These are phyloP conservation scores for Plantago ovata DNA, from an alignment of 257 asterid genomes.

Conservation along the genomic window DNA sequence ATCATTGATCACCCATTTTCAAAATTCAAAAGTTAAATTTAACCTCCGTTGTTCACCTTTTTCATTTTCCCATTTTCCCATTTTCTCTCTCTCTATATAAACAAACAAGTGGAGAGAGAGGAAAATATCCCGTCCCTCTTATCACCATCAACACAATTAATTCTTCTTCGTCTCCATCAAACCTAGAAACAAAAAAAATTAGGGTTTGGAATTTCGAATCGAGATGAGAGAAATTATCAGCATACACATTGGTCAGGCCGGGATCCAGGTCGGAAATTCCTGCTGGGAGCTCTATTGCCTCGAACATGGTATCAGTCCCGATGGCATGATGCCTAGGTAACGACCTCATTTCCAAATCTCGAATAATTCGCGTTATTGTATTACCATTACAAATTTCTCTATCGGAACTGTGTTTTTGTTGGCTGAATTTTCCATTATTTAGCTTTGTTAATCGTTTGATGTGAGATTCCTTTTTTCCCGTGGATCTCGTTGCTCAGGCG, in stretches of 20 bases:
- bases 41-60: neutral
- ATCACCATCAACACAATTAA: no score
- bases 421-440: no score
- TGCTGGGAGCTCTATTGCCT: conserved; percentile 51
- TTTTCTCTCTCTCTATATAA: neutral
- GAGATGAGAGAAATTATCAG: conserved; percentile 41
- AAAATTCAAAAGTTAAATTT: no score
- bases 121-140: conserved; percentile 7
- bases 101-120: conserved; percentile 1
- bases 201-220: conserved; percentile 10
- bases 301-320: conserved; percentile 44
- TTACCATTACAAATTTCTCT: no score
- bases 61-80: neutral
- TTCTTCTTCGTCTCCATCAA: conserved; percentile 5
- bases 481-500: no score
- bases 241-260: conserved; percentile 43
- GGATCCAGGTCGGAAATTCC: conserved; percentile 44
- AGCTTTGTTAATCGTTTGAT: no score
- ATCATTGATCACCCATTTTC: no score
- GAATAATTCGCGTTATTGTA: neutral
- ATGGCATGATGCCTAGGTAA: conserved; percentile 46
- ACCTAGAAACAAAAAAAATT: neutral
- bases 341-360: neutral
- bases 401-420: no score
- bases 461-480: no score